phyloP scores from a whole-genome alignment of 2,329 filamentous ascomycete genomes.

The Pseudogymnoascus sp. region DNA sequence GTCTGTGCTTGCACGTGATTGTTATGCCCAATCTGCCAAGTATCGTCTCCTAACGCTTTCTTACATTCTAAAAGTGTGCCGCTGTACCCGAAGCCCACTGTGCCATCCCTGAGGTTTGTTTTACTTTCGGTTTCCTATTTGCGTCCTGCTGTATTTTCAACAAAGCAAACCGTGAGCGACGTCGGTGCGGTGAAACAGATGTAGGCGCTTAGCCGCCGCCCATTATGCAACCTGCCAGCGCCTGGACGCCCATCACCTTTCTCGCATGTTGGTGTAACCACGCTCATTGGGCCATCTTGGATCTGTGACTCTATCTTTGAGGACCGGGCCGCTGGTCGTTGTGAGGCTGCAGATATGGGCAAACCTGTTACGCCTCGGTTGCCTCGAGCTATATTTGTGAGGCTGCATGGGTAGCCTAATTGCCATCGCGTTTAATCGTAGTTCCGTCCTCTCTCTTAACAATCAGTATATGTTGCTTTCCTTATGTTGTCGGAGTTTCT shows the following conservation, averaged over 20 bases:
- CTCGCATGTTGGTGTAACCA: not conserved
- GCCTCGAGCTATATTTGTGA: not conserved
- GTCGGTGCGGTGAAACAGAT: not conserved
- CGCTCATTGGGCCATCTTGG: not conserved
- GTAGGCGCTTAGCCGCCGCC: not conserved
- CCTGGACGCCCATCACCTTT: not conserved
- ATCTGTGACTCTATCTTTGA: not conserved
- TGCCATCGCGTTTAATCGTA: slow-evolving; percentile 13
- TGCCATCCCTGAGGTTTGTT: not conserved
- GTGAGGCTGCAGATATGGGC: not conserved
- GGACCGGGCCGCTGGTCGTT: not conserved
- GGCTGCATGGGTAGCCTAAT: not conserved
- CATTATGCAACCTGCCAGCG: not conserved
- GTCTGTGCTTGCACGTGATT: not conserved
- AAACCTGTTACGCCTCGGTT: not conserved
- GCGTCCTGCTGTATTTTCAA: not conserved
- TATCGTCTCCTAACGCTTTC: not conserved
- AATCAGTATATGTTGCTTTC: not conserved
- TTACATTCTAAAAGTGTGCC: not conserved
- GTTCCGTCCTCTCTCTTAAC: slow-evolving; percentile 12
- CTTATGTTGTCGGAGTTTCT: not conserved
- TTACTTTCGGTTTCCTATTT: not conserved
- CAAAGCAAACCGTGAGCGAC: not conserved
- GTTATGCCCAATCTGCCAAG: not conserved
- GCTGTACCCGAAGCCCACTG: not conserved